Evolutionary conservation across 305 asterid species (phyloP).

Genomic region (Solanum hybrid): DNA sequence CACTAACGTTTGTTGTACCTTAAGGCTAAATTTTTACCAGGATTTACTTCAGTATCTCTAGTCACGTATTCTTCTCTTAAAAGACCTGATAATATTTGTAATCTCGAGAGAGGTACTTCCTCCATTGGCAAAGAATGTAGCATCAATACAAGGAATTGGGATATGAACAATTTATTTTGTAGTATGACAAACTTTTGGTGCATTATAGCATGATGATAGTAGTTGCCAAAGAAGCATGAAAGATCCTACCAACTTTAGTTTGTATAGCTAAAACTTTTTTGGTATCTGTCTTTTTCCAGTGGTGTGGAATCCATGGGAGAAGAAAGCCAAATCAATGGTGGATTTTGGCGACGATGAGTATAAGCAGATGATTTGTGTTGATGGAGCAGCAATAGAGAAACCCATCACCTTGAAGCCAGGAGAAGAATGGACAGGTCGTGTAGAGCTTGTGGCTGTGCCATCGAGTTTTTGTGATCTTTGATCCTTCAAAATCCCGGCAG

Average conservation of each 20-base stretch:
- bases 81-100: neutral
- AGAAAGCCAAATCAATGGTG: conserved; percentile 74
- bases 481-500: conserved; percentile 15
- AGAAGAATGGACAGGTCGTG: conserved; percentile 82
- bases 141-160: neutral
- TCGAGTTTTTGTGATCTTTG: conserved; percentile 67
- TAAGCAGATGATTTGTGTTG: conserved; percentile 79
- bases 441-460: conserved; percentile 68
- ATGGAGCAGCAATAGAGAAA: conserved; percentile 77
- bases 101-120: neutral
- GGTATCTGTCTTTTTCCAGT: conserved; percentile 20
- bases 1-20: neutral
- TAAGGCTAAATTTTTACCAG: neutral
- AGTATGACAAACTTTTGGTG: neutral
- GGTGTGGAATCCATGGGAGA: conserved; percentile 99
- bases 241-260: neutral
- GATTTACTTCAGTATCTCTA: neutral
- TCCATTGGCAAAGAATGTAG: neutral
- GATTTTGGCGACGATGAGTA: conserved; percentile 91
- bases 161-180: neutral
- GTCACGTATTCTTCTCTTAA: neutral
- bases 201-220: neutral
- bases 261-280: neutral
- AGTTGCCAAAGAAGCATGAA: neutral
- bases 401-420: conserved; percentile 71